A percentile compares a stretch with the other conserved stretches of the same genome.
Conservation (phyloP, 192 early-diverging fungal species). For the Phycomyces blakesleeanus region DNA sequence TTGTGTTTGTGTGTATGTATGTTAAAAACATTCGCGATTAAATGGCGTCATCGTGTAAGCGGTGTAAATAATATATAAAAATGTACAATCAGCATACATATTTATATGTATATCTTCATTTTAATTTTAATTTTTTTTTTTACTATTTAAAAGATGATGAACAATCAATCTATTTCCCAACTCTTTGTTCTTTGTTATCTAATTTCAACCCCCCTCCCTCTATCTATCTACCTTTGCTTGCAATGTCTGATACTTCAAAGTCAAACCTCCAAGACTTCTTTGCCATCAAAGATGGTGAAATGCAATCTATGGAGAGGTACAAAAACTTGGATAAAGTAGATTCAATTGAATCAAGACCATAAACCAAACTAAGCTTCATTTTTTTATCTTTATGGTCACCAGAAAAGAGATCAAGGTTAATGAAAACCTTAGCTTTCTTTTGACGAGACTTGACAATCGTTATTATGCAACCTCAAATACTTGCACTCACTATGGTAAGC, state of each 20-base stretch:
- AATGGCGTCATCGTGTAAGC: background rate
- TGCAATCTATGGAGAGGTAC: background rate
- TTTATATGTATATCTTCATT: background rate
- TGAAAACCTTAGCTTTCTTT: slow-evolving; percentile 7
- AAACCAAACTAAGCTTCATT: too few relatives aligned
- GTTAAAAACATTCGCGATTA: background rate
- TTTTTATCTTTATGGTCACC: too few relatives aligned
- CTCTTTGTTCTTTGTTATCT: too few relatives aligned
- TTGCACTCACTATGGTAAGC: slow-evolving; percentile 35
- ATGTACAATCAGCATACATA: background rate
- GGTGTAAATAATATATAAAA: background rate
- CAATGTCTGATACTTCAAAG: too few relatives aligned
- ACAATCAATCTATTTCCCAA: too few relatives aligned
- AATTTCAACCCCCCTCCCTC: too few relatives aligned
- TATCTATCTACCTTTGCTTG: too few relatives aligned
- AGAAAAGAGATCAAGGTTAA: slow-evolving; percentile 32
- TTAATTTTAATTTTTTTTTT: background rate
- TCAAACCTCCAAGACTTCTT: too few relatives aligned
- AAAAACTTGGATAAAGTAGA: too few relatives aligned
- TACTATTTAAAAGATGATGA: too few relatives aligned
- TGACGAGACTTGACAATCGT: slow-evolving; percentile 19
- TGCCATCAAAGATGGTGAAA: slow-evolving; percentile 10
- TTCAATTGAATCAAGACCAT: too few relatives aligned
- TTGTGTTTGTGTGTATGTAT: too few relatives aligned
- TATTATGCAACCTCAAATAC: slow-evolving; percentile 29